Conservation (phyloP, 1,284 basidiomycete genomes). For the Inonotus hispidus region DNA sequence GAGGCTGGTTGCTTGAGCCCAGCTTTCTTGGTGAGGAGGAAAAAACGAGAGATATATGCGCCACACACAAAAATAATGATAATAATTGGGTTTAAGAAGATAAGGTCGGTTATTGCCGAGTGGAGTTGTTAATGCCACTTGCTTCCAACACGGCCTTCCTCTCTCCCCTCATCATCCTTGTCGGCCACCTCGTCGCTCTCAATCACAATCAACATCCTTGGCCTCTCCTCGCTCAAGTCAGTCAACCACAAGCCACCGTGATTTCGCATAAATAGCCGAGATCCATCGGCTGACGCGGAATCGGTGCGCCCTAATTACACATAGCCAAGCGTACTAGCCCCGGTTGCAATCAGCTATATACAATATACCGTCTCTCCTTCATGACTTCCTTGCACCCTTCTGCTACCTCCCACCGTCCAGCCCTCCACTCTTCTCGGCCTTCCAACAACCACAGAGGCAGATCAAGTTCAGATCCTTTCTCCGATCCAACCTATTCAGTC, state of each 20-base stretch:
- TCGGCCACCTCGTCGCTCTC: background rate
- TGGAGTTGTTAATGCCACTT: slow-evolving; percentile 2
- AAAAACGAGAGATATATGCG: background rate
- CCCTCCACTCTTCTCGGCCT: slow-evolving; percentile 12
- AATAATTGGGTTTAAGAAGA: background rate
- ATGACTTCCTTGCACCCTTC: background rate
- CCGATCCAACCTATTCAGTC: slow-evolving; percentile 39
- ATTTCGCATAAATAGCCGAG: background rate
- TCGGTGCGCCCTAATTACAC: background rate
- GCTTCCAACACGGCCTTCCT: background rate
- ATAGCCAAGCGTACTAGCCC: background rate
- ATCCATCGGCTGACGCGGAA: background rate
- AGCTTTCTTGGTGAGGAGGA: background rate
- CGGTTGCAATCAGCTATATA: slow-evolving; percentile 2
- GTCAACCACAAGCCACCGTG: background rate
- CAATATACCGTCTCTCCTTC: background rate
- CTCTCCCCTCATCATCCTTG: slow-evolving; percentile 1
- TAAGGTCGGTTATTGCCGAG: slow-evolving; percentile 5
- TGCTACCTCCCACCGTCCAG: background rate
- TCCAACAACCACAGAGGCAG: slow-evolving; percentile 39
- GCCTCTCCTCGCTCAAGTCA: background rate
- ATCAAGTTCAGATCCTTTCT: slow-evolving; percentile 57
- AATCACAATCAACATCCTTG: background rate
- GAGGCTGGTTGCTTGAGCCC: no score
- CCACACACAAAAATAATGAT: no score